Base-by-base conservation (phyloP, 257 asterid species). In the Cinchona pubescens region DNA sequence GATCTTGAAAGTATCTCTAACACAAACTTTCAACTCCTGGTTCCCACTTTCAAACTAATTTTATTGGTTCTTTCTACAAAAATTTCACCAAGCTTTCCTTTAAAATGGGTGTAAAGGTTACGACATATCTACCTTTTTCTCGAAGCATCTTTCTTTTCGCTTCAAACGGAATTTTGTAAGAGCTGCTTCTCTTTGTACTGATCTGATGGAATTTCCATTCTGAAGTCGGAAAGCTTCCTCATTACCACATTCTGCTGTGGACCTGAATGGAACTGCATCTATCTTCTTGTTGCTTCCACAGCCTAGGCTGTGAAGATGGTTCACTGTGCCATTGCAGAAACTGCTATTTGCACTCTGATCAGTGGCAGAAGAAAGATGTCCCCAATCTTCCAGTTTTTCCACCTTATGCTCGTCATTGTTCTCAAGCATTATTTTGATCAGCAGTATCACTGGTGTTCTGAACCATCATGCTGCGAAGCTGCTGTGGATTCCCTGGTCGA, bases 91-190 rank as follows among this genome's bases (percentile, higher is more conserved):
- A 0, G 7, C 2, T 29, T 59, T 59, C 9, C n/a, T 1, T 56
- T n/a, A 11, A 12, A 59, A 75, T 63, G 25, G 15, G n/a, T 8
- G 11, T 40, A 68, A 59, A 27, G 35, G 56, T 37, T 16, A 59
- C 19, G 45, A 45, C 13, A 42, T 40, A 30, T 69, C 23, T 80
- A 94, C 99, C 99, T 95, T 95, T 86, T 95, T 95, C 81, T 95
- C 94, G 70, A 87, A 95, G 88, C 99, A 92, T 86, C 99, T 86
- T 29, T 92, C 98, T 81, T 95, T 95, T 82, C 99, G 82, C 84
- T 95, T 95, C 83, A 83, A 64, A 8, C 97, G 89, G 75, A 95
- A 95, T 78, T 92, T 95, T n/a, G 81, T 82, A 14, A 95, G 87
- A 72, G 99, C 99, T 4, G 94, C 99, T 82, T 92, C 94, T 82